Percentiles rank a stretch among this genome's conserved stretches.
Evolutionary conservation across 768 basidiomycete genomes (phyloP).

Genomic region (Amylocystis lapponica): DNA sequence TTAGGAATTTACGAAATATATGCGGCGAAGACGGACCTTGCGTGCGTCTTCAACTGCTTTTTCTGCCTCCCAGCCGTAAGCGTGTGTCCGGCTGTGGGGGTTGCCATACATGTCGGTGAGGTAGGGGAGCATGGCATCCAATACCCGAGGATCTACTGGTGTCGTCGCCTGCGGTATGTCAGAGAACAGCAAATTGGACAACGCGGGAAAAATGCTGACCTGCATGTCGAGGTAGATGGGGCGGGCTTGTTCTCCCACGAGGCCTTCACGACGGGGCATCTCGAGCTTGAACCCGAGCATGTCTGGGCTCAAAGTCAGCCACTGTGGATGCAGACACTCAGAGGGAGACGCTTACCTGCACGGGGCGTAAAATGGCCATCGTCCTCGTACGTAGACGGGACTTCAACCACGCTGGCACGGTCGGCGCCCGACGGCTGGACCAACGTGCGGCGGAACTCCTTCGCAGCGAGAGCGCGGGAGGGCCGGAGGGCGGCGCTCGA

Average conservation of each 20-base stretch:
- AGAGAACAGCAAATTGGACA: no score
- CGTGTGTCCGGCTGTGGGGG: constrained; percentile 96
- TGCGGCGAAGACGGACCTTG: constrained; percentile 54
- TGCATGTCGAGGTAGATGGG: constrained; percentile 99
- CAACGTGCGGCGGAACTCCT: constrained; percentile 45
- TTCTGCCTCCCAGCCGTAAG: constrained; percentile 99
- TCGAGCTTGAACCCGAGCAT: constrained; percentile 88
- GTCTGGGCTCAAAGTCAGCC: constrained; percentile 38
- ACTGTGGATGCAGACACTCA: background rate
- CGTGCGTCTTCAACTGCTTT: constrained; percentile 89
- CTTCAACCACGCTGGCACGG: constrained; percentile 76
- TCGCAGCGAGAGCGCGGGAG: constrained; percentile 5
- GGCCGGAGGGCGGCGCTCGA: constrained; percentile 17
- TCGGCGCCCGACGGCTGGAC: constrained; percentile 82
- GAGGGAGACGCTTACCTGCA: constrained; percentile 41
- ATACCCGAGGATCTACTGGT: constrained; percentile 92
- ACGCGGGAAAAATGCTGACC: constrained; percentile 36
- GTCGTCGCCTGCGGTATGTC: constrained; percentile 81
- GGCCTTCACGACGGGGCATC: constrained; percentile 51
- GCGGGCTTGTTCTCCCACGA: constrained; percentile 54
- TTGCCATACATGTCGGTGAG: constrained; percentile 96
- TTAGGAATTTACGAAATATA: background rate
- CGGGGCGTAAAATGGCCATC: constrained; percentile 60
- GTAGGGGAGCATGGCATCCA: constrained; percentile 95
- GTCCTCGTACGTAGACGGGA: constrained; percentile 68